Conservation (phyloP, 768 basidiomycete species). For the Lactifluus volemus region DNA sequence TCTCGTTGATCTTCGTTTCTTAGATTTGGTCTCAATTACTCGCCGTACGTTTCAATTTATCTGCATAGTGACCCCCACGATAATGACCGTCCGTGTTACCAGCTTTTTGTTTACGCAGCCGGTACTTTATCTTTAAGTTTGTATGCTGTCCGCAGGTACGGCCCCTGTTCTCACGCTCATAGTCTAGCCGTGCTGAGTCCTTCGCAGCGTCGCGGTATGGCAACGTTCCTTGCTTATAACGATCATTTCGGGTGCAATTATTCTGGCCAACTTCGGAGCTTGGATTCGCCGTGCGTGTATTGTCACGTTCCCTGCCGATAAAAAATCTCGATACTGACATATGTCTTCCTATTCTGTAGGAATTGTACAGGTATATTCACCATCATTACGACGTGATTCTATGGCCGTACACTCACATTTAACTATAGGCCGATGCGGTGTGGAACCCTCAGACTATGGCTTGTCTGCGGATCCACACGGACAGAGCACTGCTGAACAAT, state of each 20-base stretch:
- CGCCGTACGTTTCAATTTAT: neutral
- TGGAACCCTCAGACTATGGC: neutral
- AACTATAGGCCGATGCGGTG: neutral
- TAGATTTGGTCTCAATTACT: constrained; percentile 3
- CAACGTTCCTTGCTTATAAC: neutral
- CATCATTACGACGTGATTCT: neutral
- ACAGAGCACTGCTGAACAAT: constrained; percentile 1
- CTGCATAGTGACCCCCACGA: neutral
- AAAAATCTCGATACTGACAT: neutral
- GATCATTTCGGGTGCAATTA: neutral
- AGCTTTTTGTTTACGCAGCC: constrained; percentile 12
- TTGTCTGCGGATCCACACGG: neutral
- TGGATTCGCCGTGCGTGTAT: constrained; percentile 17
- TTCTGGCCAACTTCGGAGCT: neutral
- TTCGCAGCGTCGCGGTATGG: constrained; percentile 14
- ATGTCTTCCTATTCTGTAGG: neutral
- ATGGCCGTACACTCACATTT: neutral
- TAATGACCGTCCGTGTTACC: neutral
- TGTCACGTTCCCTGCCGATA: neutral
- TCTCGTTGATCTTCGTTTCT: neutral
- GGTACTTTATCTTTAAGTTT: constrained; percentile 6
- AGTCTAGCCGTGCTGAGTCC: neutral
- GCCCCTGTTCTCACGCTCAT: neutral
- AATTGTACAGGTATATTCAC: neutral
- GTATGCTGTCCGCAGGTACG: constrained; percentile 14